Evolutionary conservation across 139 green algal species (phyloP), one percentile per base, ranked within the genome.

Genomic region (Micractinium conductrix): DNA sequence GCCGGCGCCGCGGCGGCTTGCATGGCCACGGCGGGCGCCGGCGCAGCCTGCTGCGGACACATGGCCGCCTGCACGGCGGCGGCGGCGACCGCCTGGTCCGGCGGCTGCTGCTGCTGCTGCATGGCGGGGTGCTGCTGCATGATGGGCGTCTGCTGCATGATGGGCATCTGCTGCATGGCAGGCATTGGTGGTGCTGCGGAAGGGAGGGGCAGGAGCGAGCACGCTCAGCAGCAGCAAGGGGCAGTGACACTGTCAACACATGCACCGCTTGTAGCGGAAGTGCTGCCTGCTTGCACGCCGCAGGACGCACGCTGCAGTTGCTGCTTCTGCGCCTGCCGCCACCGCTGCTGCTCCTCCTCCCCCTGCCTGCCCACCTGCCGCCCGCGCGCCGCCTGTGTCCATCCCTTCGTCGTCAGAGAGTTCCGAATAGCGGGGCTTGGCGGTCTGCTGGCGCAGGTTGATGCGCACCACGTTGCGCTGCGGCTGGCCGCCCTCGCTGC

Each of bases 391-490:
- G 48, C 48, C 48, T 58, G 48, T 58, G 48, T 28, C 45, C 24
- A 37, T 53, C 37, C 26, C 74, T 19, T 81, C 75, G 1, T 81
- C 74, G 21, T 70, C 75, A 10, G 75, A 81, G 37, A 72, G 75
- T 38, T 81, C 75, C 24, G 75, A 53, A 28, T 81, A 81, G 37
- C 58, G 71, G 24, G 75, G 75, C 38, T 81, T 70, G 22, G 30
- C 75, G 1, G 75, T 81, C 75, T 81, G 75, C 53, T 81, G 75
- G 35, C 75, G 75, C 53, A 81, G 53, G 55, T 81, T 81, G 75
- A 81, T 81, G 53, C 53, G 50, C 10, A 81, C 75, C 53, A 81
- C 75, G 37, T 81, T 81, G 75, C 75, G 75, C 7, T 45, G 30
- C 2, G 74, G n/a, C 9, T 16, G 5, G 71, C 74, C 19, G 50